Base-by-base conservation (phyloP, 305 asterid species). In the Fraxinus paxiana region DNA sequence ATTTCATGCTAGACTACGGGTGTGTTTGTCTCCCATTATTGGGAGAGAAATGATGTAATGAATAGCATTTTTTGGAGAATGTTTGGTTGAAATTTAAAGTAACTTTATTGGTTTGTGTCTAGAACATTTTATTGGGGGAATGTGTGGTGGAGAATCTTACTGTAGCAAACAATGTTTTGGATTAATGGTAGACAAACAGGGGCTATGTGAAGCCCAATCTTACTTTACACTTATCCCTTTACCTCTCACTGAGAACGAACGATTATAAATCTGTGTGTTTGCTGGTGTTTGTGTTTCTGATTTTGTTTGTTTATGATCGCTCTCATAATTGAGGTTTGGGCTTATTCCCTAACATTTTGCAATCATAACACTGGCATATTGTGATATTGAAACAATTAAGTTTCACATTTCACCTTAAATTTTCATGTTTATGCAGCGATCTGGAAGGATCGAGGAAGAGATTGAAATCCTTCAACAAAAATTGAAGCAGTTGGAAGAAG, bases 381-480 rank as follows among this genome's bases (percentile, higher is more conserved):
- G 73, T 20, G 38, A 33, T 6, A 12, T 65, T 15, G n/a, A 38
- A 12, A 24, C 73, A 13, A 65, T 24, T 33, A 26, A 61, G 67
- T 22, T 63, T 33, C 51, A 24, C 5, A 43, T 59, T 69, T 38
- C 48, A 48, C 18, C 18, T 22, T 56, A 13, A 22, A 4, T 46
- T 22, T 75, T 84, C 51, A 33, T 61, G 67, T 72, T 46, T 76
- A 48, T 86, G 82, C 90, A 95, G 99, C 92, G 90, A 81, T 91
- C 98, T 28, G 98, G 97, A 26, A 88, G 96, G 88, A 67, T 88
- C n/a, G 91, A 90, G 75, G 98, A 94, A 75, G 93, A 92, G 89
- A 90, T 96, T 24, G 87, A 84, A 79, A 79, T 94, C 87, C 92
- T 96, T 83, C 86, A 85, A 81, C 43, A 48, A 34, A 93, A 93